Base-by-base conservation (phyloP, 305 asterid genomes). In the Ilex paraguariensis region DNA sequence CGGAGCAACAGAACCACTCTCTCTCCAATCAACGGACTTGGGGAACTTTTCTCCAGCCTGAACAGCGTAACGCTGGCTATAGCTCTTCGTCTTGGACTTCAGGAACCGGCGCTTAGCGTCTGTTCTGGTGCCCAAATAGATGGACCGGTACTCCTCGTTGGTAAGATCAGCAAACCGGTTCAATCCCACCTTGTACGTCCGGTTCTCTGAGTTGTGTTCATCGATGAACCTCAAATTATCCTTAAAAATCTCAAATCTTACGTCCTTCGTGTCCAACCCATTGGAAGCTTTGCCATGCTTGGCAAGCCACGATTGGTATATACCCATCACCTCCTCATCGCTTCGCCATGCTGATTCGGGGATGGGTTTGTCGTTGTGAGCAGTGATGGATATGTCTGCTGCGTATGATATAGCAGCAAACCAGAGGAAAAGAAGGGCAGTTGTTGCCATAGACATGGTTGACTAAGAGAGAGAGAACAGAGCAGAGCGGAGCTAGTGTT, bases 21-120 rank as follows among this genome's bases (percentile, higher is more conserved):
- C 60, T 72, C 98, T 82, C 96, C 96, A 91, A 62, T 91, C 98
- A 62, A 91, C 89, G 28, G 82, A 76, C 0, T 64, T 82, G 61
- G 95, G 96, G 74, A 88, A 57, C 49, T 28, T 15, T 0, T 81
- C 88, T 13, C 78, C 82, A 14, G 68, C 69, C 36, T 62, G 73
- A 40, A 65, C 60, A 54, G 69, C 78, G 14, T 84, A 82, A 6
- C 87, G 68, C 0, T 21, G 81, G 75, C 84, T 81, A 1, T 77
- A 70, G 4, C 14, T 65, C 66, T 70, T 91, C 4, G 81, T 65
- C 66, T 70, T 91, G 3, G 81, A 68, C 75, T 84, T 91, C 8
- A 70, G 75, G 13, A 86, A 59, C 31, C 86, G 73, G 46, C 95
- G 84, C 16, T 16, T 73, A 8, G 94, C 77, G 28, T 81, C 92